These are phyloP conservation scores for Neurospora sublineolata DNA, from an alignment of 495 filamentous ascomycete species.

Conservation along the genomic window DNA sequence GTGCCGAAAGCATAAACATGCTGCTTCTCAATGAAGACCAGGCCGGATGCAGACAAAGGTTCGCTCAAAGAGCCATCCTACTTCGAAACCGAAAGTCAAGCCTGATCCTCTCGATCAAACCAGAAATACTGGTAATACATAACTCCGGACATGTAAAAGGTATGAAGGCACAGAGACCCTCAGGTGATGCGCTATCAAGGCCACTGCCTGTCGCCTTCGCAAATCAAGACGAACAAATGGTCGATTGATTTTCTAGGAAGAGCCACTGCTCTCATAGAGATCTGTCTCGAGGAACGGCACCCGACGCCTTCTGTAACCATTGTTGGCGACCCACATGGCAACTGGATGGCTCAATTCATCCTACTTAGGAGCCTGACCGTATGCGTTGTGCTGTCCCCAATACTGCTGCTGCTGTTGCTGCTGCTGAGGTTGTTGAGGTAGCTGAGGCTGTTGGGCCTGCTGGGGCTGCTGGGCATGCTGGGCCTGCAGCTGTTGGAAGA, in stretches of 20 bases:
- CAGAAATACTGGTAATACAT: neutral
- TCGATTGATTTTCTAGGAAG: neutral
- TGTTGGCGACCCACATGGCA: neutral
- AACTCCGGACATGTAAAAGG: neutral
- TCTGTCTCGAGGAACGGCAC: neutral
- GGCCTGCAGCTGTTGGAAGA: conserved; percentile 36
- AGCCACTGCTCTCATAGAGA: too few relatives aligned
- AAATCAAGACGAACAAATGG: neutral
- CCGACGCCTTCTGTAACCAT: neutral
- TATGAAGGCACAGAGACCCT: neutral
- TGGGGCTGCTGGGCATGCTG: neutral
- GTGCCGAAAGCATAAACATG: neutral
- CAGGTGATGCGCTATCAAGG: neutral
- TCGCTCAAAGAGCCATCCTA: neutral
- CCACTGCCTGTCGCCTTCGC: neutral
- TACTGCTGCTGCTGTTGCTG: conserved; percentile 8
- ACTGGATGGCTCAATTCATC: neutral
- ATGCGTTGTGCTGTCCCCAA: conserved; percentile 2
- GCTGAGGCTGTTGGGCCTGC: conserved; percentile 11
- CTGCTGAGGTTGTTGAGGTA: conserved; percentile 24
- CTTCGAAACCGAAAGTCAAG: neutral
- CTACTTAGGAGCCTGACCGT: conserved; percentile 3
- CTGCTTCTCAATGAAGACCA: neutral
- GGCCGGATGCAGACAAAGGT: neutral
- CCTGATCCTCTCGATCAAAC: neutral